Evolutionary conservation across 768 basidiomycete species (phyloP).

Genomic region (Phallus indusiatus): DNA sequence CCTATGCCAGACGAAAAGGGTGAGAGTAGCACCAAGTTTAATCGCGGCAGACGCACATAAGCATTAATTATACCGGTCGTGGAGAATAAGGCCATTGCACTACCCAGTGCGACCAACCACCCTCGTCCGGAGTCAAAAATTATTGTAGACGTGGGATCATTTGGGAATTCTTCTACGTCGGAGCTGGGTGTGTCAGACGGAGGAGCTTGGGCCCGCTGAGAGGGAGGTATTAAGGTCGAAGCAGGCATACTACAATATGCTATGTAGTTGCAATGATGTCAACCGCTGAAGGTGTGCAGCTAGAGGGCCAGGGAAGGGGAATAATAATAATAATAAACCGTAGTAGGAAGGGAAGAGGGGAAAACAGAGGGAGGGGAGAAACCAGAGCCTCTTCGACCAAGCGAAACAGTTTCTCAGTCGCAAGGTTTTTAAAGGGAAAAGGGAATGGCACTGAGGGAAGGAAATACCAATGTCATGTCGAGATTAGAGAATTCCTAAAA

Average conservation of each 20-base stretch:
- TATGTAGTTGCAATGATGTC: no score
- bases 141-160: background rate
- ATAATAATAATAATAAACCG: background rate
- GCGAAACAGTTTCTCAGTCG: background rate
- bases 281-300: background rate
- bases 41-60: background rate
- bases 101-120: conserved; percentile 6
- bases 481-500: background rate
- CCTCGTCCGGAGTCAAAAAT: background rate
- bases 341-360: background rate
- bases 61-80: conserved; percentile 7
- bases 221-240: background rate
- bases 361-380: background rate
- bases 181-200: background rate
- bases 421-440: background rate
- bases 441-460: background rate
- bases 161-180: background rate
- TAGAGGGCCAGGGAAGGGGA: background rate
- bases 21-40: background rate
- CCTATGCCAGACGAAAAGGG: background rate
- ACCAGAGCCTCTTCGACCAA: background rate
- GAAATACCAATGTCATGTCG: background rate
- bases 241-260: background rate
- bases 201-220: background rate
- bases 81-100: conserved; percentile 6